Base-by-base conservation (phyloP, 108 stramenopile species). In the Cyclotella distinguenda region DNA sequence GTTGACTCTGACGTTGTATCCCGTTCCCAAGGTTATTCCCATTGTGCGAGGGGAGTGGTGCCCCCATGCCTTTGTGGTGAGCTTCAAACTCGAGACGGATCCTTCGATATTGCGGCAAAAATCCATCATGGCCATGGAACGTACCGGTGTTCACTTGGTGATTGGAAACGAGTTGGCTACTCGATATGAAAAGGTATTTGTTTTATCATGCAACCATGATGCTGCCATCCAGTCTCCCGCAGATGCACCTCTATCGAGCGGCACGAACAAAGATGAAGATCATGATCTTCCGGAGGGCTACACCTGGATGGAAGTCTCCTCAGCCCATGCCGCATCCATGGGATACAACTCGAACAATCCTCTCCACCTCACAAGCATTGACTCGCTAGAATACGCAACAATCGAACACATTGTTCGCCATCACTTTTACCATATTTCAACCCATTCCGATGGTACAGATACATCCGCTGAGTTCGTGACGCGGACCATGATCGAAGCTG, bases 31-130 rank as follows among this genome's bases (percentile, higher is more conserved):
- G 71, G 71, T 82, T 12, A 90, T 99, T 48, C 88, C 89, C 22
- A 46, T 66, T 30, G 46, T 98, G 15, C 72, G 87, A 46, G 42
- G 9, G 2, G 44, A 55, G 13, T 99, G 97, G 97, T 94, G 94
- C 33, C 96, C 99, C 12, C 50, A 84, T 44, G 89, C 93, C 18
- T 98, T 97, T 72, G 77, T 93, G 6, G 91, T 97, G n/a, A 89
- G 91, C 39, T 99, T 99, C 90, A 98, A 98, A 67, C 84, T 99
- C 40, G 99, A 99, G 84, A 99, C 99, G 0, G 97, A 99, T 79
- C 26, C 52, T 6, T 54, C 68, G 8, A 84, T 98, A 12, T 77
- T 99, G 44, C 75, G 83, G 7, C 56, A 79, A 58, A 99, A 98
- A 81, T 92, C 95, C 12, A 78, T 78, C 52, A 68, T 75, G 45